Evolutionary conservation across 1,284 basidiomycete species (phyloP).

Genomic region (Cutaneotrichosporon sp.): DNA sequence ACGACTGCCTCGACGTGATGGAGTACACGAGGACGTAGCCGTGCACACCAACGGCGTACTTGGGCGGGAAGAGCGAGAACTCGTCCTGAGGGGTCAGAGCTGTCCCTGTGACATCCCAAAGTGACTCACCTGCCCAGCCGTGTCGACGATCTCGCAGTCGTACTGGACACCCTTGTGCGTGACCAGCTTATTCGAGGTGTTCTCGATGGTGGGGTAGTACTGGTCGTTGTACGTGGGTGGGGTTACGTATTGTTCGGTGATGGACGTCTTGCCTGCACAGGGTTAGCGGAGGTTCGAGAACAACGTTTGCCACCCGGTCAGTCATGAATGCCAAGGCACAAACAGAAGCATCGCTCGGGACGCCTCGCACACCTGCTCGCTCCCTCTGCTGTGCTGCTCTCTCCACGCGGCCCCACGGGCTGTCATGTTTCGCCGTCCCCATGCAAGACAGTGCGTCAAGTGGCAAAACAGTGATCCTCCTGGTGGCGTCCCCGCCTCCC

Average conservation of each 20-base stretch:
- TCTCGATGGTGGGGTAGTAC: constrained; percentile 96
- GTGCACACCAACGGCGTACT: constrained; percentile 79
- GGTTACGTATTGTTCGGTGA: constrained; percentile 72
- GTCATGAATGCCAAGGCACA: background rate
- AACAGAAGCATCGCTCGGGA: background rate
- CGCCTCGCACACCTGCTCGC: background rate
- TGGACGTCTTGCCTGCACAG: constrained; percentile 70
- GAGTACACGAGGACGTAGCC: constrained; percentile 93
- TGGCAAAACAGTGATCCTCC: background rate
- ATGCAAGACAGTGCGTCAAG: background rate
- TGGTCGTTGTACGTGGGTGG: constrained; percentile 68
- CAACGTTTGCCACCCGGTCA: background rate
- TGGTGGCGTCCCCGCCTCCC: background rate
- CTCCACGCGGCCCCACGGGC: background rate
- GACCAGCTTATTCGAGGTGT: constrained; percentile 81
- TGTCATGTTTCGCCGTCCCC: background rate
- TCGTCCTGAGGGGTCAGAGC: constrained; percentile 65
- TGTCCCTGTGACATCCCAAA: constrained; percentile 7
- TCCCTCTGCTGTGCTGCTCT: background rate
- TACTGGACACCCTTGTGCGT: constrained; percentile 82
- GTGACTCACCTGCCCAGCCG: constrained; percentile 71
- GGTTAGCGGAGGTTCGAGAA: background rate
- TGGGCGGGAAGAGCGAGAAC: constrained; percentile 77
- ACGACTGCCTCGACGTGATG: constrained; percentile 85
- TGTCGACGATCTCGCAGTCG: constrained; percentile 97